Conservation (phyloP, 805 yeast genomes). For the Candida boleticola region DNA sequence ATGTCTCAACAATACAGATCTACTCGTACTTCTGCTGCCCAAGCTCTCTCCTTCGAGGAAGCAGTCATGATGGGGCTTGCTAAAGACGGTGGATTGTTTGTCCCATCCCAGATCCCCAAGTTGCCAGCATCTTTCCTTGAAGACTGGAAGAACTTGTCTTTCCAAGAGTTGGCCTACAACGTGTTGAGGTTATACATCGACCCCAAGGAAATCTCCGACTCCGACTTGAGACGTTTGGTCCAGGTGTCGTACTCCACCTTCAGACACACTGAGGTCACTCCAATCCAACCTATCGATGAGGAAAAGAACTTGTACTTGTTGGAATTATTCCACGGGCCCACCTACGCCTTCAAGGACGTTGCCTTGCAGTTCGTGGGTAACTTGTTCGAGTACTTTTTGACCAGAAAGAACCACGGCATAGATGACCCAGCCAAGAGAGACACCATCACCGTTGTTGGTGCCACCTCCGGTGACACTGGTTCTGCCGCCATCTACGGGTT, state of each 20-base stretch:
- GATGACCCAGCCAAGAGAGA: slow-evolving; percentile 59
- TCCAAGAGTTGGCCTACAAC: slow-evolving; percentile 84
- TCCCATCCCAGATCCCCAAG: slow-evolving; percentile 80
- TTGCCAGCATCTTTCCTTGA: slow-evolving; percentile 54
- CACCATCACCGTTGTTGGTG: slow-evolving; percentile 94
- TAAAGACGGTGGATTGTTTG: slow-evolving; percentile 92
- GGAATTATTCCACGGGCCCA: slow-evolving; percentile 98
- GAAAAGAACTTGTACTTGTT: slow-evolving; percentile 65
- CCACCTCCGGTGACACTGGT: slow-evolving; percentile 99
- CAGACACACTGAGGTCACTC: slow-evolving; percentile 86
- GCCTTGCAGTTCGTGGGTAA: slow-evolving; percentile 98
- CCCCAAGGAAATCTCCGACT: slow-evolving; percentile 67
- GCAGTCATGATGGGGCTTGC: slow-evolving; percentile 91
- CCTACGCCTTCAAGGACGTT: slow-evolving; percentile 98
- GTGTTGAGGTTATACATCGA: slow-evolving; percentile 79
- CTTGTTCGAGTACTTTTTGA: slow-evolving; percentile 86
- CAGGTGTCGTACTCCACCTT: slow-evolving; percentile 83
- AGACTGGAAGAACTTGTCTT: slow-evolving; percentile 71
- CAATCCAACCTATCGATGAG: slow-evolving; percentile 63
- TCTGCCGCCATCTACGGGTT: slow-evolving; percentile 98
- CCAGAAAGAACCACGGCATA: slow-evolving; percentile 62
- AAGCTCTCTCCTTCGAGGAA: slow-evolving; percentile 68
- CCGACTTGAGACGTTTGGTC: slow-evolving; percentile 63
- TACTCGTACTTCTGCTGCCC: slow-evolving; percentile 59
- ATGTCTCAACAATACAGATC: slow-evolving; percentile 65